Base-by-base conservation (phyloP, 495 filamentous ascomycete genomes). In the Penicillium argentinense region DNA sequence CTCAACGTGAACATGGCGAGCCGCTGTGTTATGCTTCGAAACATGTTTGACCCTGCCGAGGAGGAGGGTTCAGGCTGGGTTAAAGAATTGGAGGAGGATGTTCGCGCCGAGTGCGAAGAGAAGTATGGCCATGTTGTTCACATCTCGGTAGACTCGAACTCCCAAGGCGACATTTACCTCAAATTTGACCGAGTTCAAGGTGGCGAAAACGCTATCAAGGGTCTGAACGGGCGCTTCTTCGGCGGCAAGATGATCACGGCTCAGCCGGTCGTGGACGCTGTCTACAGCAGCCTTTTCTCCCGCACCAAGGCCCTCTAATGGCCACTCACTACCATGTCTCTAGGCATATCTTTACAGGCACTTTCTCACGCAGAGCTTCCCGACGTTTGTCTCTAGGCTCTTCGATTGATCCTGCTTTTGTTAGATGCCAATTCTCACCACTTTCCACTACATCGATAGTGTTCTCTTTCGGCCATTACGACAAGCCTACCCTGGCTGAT, bases 71-170 rank as follows among this genome's bases (percentile, higher is more conserved):
- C 92, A 42, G 71, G 68, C 47, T 99, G 95, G 93, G 77, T 88
- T 60, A 95, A 95, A 66, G 90, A 96, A 56, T 69, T 97, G 51
- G 91, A 96, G 75, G 88, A 92, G 62, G 95, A 99, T 58, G 88
- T 99, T 58, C 84, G 87, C 68, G 75, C 78, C 57, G 95, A 99
- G 76, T 96, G 93, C 66, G 89, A 95, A 71, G 78, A 84, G 52
- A 95, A 93, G 76, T 99, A 97, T 77, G 95, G 95, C 63, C 87
- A 91, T 63, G 91, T 99, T 63, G 90, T 97, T 73, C 95, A 99
- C 82, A 96, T 97, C 72, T 78, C 89, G 62, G 74, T 97, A 75
- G 92, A 97, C 79, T 80, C 88, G 52, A 96, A 93, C 67, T 89
- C 87, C 42, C 81, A 87, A 64, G 95, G 95, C 71, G 95, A 97